phyloP scores from a whole-genome alignment of 176 grass and related monocot genomes.

The Musa acuminata region DNA sequence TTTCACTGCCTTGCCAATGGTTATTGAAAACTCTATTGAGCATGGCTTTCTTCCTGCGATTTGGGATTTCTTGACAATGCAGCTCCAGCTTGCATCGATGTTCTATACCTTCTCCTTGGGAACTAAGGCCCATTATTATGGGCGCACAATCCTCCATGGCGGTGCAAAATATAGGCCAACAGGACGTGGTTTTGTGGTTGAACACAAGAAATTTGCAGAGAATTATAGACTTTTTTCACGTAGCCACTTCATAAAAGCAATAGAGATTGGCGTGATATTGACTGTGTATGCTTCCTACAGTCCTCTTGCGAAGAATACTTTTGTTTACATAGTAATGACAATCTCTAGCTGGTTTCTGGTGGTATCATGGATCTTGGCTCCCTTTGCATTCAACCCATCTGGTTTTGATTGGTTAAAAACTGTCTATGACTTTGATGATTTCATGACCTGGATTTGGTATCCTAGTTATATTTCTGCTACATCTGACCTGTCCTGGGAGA shows the following conservation, averaged over 20 bases:
- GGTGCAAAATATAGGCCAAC: slow-evolving; percentile 92
- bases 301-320: slow-evolving; percentile 44
- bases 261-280: slow-evolving; percentile 85
- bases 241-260: slow-evolving; percentile 88
- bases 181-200: slow-evolving; percentile 90
- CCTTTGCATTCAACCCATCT: slow-evolving; percentile 83
- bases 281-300: slow-evolving; percentile 68
- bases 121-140: slow-evolving; percentile 91
- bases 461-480: slow-evolving; percentile 56
- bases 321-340: slow-evolving; percentile 78
- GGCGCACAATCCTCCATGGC: slow-evolving; percentile 86
- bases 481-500: slow-evolving; percentile 83
- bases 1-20: slow-evolving; percentile 92
- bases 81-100: slow-evolving; percentile 80
- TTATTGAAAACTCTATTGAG: slow-evolving; percentile 89
- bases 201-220: slow-evolving; percentile 90
- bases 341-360: slow-evolving; percentile 96
- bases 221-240: slow-evolving; percentile 86
- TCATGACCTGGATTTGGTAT: slow-evolving; percentile 92
- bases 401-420: slow-evolving; percentile 97
- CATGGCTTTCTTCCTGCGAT: slow-evolving; percentile 76
- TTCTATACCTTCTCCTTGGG: slow-evolving; percentile 98
- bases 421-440: slow-evolving; percentile 93
- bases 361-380: slow-evolving; percentile 76
- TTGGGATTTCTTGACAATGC: slow-evolving; percentile 98